Evolutionary conservation across 805 yeast genomes (phyloP), one percentile per base, ranked within the genome.

Genomic region (Wickerhamiella vanderwaltii): DNA sequence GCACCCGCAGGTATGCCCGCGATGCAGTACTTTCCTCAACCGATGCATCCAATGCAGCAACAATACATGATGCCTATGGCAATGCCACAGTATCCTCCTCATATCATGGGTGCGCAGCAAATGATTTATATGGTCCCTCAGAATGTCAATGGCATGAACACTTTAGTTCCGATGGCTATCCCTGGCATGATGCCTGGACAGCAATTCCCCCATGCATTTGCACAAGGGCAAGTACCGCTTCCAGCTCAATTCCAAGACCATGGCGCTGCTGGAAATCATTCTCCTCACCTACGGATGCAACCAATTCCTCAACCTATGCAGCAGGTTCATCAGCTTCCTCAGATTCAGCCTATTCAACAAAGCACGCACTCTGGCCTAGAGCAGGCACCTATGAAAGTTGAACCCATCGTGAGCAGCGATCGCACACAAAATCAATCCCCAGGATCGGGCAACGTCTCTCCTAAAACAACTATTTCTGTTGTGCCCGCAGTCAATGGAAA

Each of bases 251-350:
- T 31, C 23, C n/a, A n/a, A n/a, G n/a, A n/a, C n/a, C n/a, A n/a
- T n/a, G n/a, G n/a, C n/a, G n/a, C n/a, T n/a, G n/a, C n/a, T n/a
- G n/a, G n/a, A n/a, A n/a, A n/a, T n/a, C n/a, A n/a, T n/a, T n/a
- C n/a, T n/a, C n/a, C n/a, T n/a, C n/a, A n/a, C n/a, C n/a, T n/a
- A n/a, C n/a, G n/a, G n/a, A n/a, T n/a, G 24, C 15, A 3, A 13
- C 28, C 17, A 29, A 23, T 33, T 18, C 36, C 29, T 9, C 42
- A 19, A 12, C 43, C 33, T 17, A 39, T 39, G 46, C 46, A 30
- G 29, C 24, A 38, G 35, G 15, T 19, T 5, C 39, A 18, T 12
- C 32, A 29, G 5, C 25, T 35, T 32, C 19, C 17, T 20, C 25
- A 11, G 29, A 26, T 28, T 11, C 39, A 35, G 35, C 23, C 11